phyloP scores from a whole-genome alignment of 805 yeast species.

The Nakazawaea ambrosiae region DNA sequence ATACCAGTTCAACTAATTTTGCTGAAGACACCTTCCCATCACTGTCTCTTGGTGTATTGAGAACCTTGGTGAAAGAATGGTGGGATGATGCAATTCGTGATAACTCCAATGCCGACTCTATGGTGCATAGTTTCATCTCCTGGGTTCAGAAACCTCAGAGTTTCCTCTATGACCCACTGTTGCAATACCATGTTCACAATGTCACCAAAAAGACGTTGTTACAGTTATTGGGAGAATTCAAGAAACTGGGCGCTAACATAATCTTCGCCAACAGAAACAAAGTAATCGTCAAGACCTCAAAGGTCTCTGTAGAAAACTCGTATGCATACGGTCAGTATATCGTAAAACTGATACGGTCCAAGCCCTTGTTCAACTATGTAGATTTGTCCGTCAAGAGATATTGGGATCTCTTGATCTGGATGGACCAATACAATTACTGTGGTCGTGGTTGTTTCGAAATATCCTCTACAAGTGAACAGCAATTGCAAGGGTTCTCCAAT shows the following conservation, averaged over 20 bases:
- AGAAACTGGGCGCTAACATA: constrained; percentile 68
- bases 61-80: constrained; percentile 78
- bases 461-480: constrained; percentile 35
- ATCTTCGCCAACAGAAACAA: constrained; percentile 77
- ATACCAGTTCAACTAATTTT: constrained; percentile 31
- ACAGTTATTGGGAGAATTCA: constrained; percentile 76
- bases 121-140: constrained; percentile 71
- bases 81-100: constrained; percentile 83
- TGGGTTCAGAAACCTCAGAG: constrained; percentile 85
- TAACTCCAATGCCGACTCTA: constrained; percentile 67
- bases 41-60: constrained; percentile 62
- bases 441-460: constrained; percentile 55
- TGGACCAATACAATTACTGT: constrained; percentile 84
- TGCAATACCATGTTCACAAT: constrained; percentile 84
- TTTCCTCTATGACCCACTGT: constrained; percentile 63
- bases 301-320: constrained; percentile 75
- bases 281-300: constrained; percentile 64
- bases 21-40: constrained; percentile 81
- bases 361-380: constrained; percentile 75
- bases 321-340: constrained; percentile 87
- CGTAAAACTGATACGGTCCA: constrained; percentile 68
- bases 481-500: constrained; percentile 41
- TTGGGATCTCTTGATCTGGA: constrained; percentile 95
- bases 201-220: constrained; percentile 74
- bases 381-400: constrained; percentile 68